phyloP scores from a whole-genome alignment of 1,284 basidiomycete species.

The Cystobasidium slooffiae region DNA sequence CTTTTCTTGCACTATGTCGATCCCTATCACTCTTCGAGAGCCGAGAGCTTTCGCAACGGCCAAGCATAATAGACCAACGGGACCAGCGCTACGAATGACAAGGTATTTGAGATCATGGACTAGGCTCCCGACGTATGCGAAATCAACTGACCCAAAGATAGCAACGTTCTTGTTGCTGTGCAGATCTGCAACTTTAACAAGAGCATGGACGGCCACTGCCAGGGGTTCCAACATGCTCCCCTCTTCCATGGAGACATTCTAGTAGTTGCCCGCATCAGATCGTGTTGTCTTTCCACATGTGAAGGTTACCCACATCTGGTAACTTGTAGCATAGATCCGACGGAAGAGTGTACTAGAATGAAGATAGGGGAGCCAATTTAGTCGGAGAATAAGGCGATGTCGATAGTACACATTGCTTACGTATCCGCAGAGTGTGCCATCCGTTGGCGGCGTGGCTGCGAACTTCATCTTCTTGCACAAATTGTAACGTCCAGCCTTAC shows the following conservation, averaged over 20 bases:
- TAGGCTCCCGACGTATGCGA: neutral
- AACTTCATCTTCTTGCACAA: constrained; percentile 54
- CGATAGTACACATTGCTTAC: neutral
- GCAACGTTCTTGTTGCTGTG: constrained; percentile 66
- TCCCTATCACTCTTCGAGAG: constrained; percentile 75
- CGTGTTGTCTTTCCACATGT: neutral
- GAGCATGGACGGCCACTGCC: constrained; percentile 86
- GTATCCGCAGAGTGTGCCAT: constrained; percentile 79
- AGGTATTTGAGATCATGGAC: constrained; percentile 56
- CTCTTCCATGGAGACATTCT: constrained; percentile 57
- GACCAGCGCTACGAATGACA: constrained; percentile 82
- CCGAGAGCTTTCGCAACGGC: constrained; percentile 69
- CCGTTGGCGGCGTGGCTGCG: constrained; percentile 76
- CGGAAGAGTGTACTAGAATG: constrained; percentile 66
- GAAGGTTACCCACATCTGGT: constrained; percentile 64
- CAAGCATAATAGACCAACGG: constrained; percentile 89
- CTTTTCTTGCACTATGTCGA: constrained; percentile 81
- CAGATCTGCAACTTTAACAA: constrained; percentile 75
- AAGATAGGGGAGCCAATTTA: neutral
- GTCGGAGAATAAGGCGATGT: neutral
- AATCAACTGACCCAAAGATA: constrained; percentile 54
- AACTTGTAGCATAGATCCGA: constrained; percentile 73
- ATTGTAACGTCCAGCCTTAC: constrained; percentile 62
- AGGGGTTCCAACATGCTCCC: constrained; percentile 83
- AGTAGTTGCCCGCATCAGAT: neutral